Evolutionary conservation across 805 yeast genomes (phyloP), one percentile per base, ranked within the genome.

Genomic region (Ogataea populi-albae): DNA sequence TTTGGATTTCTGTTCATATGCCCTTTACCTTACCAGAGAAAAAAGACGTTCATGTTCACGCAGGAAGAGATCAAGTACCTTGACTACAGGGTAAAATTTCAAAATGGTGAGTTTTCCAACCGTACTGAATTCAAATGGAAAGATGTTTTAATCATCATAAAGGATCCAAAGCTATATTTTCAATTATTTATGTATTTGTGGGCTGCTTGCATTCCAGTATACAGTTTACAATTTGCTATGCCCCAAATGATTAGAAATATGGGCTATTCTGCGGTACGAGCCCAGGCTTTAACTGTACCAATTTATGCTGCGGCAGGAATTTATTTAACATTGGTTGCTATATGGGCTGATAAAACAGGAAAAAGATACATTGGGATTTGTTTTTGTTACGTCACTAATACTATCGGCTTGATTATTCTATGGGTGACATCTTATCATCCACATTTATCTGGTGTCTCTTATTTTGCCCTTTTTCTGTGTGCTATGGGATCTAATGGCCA

Each of bases 271-370:
- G 51, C 55, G 22, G 58, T 63, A 14, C 47, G 49, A 11, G 62
- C 73, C 0, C 73, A 69, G 45, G 54, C 67, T 12, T 36, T 69
- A 49, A 61, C 72, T 0, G 67, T 66, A 15, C 74, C 74, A 9
- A 51, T 64, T 19, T 69, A 68, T 45, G 50, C 55, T 5, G 47
- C 39, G 21, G 39, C 39, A 17, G 34, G 35, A 3, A 35, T 35
- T 4, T 23, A 17, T 12, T 44, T 54, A 1, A 34, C 24, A 3
- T 16, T 68, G 2, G 61, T 57, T 31, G 49, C 56, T n/a, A 43
- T 65, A 7, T 35, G 63, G 27, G 37, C 65, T 6, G 50, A 56
- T 5, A 49, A 40, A n/a, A 36, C 44, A 6, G 55, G 49, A 10
- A 47, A 56, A 31, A 52, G 54, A 9, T 65, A 55, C n/a, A 59